Evolutionary conservation across 768 basidiomycete species (phyloP).

Genomic region (Leccinum variicolor): DNA sequence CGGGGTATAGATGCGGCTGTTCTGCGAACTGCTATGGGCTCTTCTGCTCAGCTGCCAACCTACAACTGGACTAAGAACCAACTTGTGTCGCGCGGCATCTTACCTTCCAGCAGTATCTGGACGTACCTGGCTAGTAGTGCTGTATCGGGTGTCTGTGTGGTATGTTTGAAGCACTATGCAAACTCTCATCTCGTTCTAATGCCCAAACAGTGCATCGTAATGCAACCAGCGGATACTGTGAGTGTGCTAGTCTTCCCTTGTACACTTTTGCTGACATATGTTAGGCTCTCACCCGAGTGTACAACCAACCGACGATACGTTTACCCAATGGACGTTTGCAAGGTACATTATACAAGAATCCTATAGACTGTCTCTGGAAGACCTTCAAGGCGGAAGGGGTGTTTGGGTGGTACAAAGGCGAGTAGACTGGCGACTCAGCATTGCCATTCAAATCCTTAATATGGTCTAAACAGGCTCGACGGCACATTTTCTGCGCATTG

Average conservation of each 20-base stretch:
- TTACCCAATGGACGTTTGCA: slow-evolving; percentile 67
- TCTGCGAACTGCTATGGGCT: slow-evolving; percentile 92
- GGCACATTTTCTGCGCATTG: slow-evolving; percentile 90
- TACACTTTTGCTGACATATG: slow-evolving; percentile 1
- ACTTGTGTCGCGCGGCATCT: slow-evolving; percentile 62
- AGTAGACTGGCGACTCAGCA: neutral
- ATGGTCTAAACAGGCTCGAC: slow-evolving; percentile 64
- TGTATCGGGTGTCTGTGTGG: slow-evolving; percentile 89
- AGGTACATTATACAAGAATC: slow-evolving; percentile 84
- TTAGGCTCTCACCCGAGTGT: slow-evolving; percentile 88
- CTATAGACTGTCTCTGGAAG: slow-evolving; percentile 96
- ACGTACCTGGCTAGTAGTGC: slow-evolving; percentile 87
- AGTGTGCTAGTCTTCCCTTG: slow-evolving; percentile 23
- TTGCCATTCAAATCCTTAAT: neutral
- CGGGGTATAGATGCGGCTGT: slow-evolving; percentile 94
- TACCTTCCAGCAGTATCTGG: slow-evolving; percentile 76
- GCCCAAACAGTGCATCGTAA: slow-evolving; percentile 64
- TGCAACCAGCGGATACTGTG: slow-evolving; percentile 94
- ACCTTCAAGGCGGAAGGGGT: slow-evolving; percentile 88
- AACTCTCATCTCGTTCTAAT: slow-evolving; percentile 8
- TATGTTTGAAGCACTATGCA: slow-evolving; percentile 38
- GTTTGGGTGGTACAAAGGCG: slow-evolving; percentile 95
- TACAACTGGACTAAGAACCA: slow-evolving; percentile 92
- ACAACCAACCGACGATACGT: slow-evolving; percentile 84
- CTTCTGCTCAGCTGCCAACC: slow-evolving; percentile 91